Conservation (phyloP, 306 rosid genomes). For the Senna siamea region DNA sequence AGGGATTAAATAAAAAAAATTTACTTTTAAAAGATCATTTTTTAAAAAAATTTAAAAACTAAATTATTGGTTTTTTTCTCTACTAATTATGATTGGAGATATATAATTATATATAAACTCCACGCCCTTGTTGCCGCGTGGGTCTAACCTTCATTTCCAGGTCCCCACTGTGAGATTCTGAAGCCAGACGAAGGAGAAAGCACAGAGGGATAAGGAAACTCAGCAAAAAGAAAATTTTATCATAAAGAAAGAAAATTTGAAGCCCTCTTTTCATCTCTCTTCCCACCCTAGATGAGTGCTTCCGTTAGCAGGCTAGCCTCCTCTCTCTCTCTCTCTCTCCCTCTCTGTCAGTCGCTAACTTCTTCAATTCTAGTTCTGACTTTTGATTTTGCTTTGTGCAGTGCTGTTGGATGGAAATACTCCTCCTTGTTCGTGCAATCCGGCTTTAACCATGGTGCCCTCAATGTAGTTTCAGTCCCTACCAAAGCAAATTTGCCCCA, state of each 20-base stretch:
- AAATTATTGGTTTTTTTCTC: no score
- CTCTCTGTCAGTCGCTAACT: background rate
- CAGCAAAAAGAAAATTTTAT: background rate
- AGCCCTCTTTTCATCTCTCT: slow-evolving; percentile 13
- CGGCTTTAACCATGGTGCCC: slow-evolving; percentile 14
- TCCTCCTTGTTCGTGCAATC: slow-evolving; percentile 57
- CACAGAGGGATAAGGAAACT: slow-evolving; percentile 31
- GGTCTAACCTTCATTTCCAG: background rate
- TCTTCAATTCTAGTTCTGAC: slow-evolving; percentile 24
- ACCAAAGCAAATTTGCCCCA: slow-evolving; percentile 36
- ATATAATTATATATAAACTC: no score
- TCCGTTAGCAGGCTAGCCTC: slow-evolving; percentile 58
- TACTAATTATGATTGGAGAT: no score
- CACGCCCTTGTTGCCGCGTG: slow-evolving; percentile 12
- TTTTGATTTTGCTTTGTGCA: slow-evolving; percentile 33
- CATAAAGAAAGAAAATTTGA: background rate
- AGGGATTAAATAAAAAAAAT: no score
- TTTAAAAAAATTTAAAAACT: no score
- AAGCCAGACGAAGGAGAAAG: slow-evolving; percentile 18
- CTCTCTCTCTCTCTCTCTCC: slow-evolving; percentile 32
- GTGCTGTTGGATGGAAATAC: slow-evolving; percentile 68
- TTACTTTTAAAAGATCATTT: no score
- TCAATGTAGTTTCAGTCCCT: slow-evolving; percentile 40
- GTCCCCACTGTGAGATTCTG: slow-evolving; percentile 21
- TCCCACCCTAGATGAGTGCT: slow-evolving; percentile 50